Conservation (phyloP, 2,329 filamentous ascomycete species). For the Teratosphaeria gauchensis region DNA sequence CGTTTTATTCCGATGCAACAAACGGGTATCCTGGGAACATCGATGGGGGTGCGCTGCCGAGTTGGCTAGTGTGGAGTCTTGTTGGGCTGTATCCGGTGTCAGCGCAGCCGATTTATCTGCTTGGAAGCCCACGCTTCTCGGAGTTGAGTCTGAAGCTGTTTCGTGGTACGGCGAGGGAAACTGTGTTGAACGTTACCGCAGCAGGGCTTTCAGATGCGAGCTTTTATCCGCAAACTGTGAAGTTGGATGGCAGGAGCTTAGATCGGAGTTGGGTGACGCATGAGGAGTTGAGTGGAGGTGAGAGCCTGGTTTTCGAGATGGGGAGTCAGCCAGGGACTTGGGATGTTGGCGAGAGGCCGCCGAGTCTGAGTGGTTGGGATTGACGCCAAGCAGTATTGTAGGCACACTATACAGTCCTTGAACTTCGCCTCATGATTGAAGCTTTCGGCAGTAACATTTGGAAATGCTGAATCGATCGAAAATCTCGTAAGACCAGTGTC, state of each 20-base stretch:
- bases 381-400: neutral
- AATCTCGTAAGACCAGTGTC: no score
- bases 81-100: neutral
- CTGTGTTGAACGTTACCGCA: neutral
- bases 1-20: constrained; percentile 46
- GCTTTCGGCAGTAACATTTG: no score
- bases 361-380: neutral
- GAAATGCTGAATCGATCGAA: no score
- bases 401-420: no score
- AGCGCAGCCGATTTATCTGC: neutral
- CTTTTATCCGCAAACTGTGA: neutral
- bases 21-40: constrained; percentile 57
- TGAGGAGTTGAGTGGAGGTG: neutral
- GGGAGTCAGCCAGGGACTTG: neutral
- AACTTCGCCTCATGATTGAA: no score
- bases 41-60: constrained; percentile 64
- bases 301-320: neutral
- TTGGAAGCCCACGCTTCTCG: neutral
- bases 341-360: neutral
- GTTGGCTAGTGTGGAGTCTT: constrained; percentile 25
- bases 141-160: neutral
- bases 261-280: neutral
- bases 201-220: neutral
- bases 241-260: neutral
- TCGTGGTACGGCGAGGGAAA: neutral